A percentile compares a stretch with the other conserved stretches of the same genome.
phyloP scores from a whole-genome alignment of 2,329 filamentous ascomycete species.

The Penicillium griseofulvum region DNA sequence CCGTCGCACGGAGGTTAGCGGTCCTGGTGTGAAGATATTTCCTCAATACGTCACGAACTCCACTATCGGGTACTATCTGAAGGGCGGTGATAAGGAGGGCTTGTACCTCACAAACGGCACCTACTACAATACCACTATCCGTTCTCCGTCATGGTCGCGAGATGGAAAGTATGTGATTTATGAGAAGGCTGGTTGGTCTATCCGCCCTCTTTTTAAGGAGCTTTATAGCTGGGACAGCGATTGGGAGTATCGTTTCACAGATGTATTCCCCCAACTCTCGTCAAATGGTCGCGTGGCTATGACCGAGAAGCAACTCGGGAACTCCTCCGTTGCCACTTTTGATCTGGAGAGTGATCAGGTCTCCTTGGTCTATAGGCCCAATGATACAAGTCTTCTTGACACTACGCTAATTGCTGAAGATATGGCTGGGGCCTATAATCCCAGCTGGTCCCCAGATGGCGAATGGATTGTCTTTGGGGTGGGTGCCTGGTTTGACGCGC shows the following conservation, averaged over 20 bases:
- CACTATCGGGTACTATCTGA: constrained; percentile 24
- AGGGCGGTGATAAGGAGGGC: constrained; percentile 25
- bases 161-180: constrained; percentile 30
- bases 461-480: constrained; percentile 30
- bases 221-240: constrained; percentile 43
- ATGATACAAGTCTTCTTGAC: constrained; percentile 15
- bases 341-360: constrained; percentile 27
- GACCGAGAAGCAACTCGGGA: constrained; percentile 44
- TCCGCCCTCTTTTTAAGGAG: constrained; percentile 36
- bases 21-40: constrained; percentile 31
- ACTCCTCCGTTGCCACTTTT: constrained; percentile 37
- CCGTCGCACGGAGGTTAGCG: constrained; percentile 28
- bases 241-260: constrained; percentile 46
- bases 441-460: constrained; percentile 40
- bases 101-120: constrained; percentile 28
- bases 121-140: constrained; percentile 11
- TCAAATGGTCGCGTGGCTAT: constrained; percentile 30
- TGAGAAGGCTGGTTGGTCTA: constrained; percentile 25
- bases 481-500: constrained; percentile 15
- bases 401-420: constrained; percentile 24
- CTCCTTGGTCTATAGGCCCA: constrained; percentile 28
- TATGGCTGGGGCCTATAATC: constrained; percentile 42
- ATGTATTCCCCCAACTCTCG: constrained; percentile 42
- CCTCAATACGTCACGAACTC: constrained; percentile 34
- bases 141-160: constrained; percentile 34